These are phyloP conservation scores for Fomitopsis schrenkii DNA, from an alignment of 1,284 basidiomycete species.

Conservation along the genomic window DNA sequence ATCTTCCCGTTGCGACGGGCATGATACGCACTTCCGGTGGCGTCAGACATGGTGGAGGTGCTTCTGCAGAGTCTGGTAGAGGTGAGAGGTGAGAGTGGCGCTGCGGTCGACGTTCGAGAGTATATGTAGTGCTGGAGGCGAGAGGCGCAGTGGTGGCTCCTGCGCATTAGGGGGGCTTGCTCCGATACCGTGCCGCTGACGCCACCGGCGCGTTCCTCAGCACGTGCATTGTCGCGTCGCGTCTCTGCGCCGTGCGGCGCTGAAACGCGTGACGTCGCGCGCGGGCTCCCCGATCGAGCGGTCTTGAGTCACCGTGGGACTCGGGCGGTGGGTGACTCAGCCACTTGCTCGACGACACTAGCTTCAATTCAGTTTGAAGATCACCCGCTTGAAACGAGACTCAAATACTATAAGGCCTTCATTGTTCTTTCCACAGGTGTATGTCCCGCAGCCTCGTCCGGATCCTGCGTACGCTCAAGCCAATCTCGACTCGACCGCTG, in stretches of 20 bases:
- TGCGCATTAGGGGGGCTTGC: constrained; percentile 2
- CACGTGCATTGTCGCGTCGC: constrained; percentile 1
- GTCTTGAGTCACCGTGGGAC: neutral
- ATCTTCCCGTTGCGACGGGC: neutral
- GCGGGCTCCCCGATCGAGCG: neutral
- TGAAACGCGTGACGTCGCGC: neutral
- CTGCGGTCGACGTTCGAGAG: neutral
- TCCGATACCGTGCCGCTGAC: neutral
- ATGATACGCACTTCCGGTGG: constrained; percentile 13
- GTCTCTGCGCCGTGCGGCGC: neutral
- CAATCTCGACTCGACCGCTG: neutral
- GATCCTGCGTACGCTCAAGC: neutral
- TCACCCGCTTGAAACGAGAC: too few species aligned
- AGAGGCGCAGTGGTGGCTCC: neutral
- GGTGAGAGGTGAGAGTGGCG: constrained; percentile 4
- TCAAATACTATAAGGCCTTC: too few species aligned
- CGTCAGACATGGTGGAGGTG: constrained; percentile 17
- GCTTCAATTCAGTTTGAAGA: too few species aligned
- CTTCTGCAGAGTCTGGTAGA: neutral
- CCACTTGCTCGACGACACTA: neutral
- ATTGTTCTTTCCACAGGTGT: neutral
- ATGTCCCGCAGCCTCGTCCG: neutral
- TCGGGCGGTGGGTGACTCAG: neutral
- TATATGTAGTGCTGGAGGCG: neutral
- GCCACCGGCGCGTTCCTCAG: constrained; percentile 2